These are phyloP conservation scores for Trichoderma arundinaceum DNA, from an alignment of 2,329 filamentous ascomycete species.

Conservation along the genomic window DNA sequence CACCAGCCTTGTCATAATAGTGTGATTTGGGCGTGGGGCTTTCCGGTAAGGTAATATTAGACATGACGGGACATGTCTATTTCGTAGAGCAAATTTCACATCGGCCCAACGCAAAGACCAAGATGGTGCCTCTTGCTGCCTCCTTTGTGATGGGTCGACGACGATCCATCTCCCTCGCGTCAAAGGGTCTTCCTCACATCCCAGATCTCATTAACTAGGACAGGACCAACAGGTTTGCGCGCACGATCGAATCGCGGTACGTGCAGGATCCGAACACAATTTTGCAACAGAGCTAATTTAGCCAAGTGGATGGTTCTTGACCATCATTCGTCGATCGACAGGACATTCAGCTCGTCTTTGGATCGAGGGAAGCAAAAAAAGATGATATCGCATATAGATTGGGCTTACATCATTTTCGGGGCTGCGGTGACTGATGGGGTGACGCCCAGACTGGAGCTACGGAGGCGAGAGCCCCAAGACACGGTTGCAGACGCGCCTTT, in stretches of 20 bases:
- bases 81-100: background rate
- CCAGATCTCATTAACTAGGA: background rate
- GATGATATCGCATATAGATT: background rate
- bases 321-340: constrained; percentile 6
- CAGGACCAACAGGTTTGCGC: background rate
- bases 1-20: background rate
- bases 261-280: constrained; percentile 11
- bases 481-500: background rate
- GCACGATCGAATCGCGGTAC: background rate
- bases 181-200: background rate
- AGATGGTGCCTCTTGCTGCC: background rate
- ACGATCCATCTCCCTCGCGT: constrained; percentile 28
- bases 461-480: background rate
- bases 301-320: background rate
- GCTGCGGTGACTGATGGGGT: too few relatives aligned
- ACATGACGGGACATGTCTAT: background rate
- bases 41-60: too few relatives aligned
- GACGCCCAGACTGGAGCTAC: too few relatives aligned
- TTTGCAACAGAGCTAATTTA: background rate
- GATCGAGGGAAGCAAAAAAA: constrained; percentile 2
- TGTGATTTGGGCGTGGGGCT: background rate
- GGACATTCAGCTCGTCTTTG: background rate
- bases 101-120: background rate
- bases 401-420: too few relatives aligned
- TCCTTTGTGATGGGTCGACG: background rate